These are phyloP conservation scores for Dioscorea cayenensis DNA, from an alignment of 116 monocot species.

Conservation along the genomic window DNA sequence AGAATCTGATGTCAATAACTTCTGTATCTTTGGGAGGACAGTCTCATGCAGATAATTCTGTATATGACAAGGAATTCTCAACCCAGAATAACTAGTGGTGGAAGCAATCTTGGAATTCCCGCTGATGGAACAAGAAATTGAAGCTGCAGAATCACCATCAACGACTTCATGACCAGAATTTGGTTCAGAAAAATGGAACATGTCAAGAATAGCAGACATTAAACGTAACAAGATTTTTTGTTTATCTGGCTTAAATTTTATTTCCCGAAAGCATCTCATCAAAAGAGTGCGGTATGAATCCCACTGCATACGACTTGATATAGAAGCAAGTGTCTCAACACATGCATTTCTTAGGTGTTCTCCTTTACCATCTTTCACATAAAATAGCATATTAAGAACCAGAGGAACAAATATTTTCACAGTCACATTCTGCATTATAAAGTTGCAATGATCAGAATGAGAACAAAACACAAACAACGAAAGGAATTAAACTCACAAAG, in stretches of 20 bases:
- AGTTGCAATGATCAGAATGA: background rate
- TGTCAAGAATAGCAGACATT: slow-evolving; percentile 65
- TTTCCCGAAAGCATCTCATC: slow-evolving; percentile 62
- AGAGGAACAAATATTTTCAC: slow-evolving; percentile 84
- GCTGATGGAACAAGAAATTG: slow-evolving; percentile 3
- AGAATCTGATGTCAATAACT: slow-evolving; percentile 48
- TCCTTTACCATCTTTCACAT: slow-evolving; percentile 76
- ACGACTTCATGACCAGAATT: slow-evolving; percentile 1
- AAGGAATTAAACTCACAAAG: background rate
- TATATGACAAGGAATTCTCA: slow-evolving; percentile 20
- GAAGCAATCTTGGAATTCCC: background rate
- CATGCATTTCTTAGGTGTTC: slow-evolving; percentile 75
- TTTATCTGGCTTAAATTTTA: slow-evolving; percentile 46
- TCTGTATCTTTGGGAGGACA: slow-evolving; percentile 54
- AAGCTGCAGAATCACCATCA: slow-evolving; percentile 4
- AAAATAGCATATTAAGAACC: slow-evolving; percentile 85
- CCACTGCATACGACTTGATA: slow-evolving; percentile 72
- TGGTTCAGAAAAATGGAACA: slow-evolving; percentile 54
- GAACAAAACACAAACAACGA: background rate
- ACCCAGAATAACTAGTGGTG: background rate
- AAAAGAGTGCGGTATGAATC: slow-evolving; percentile 52
- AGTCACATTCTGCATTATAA: slow-evolving; percentile 42
- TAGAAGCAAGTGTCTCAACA: slow-evolving; percentile 68
- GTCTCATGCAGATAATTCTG: slow-evolving; percentile 44
- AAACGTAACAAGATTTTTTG: slow-evolving; percentile 70